Percentiles rank a stretch among this genome's conserved stretches.
These are phyloP conservation scores for Vitellaria paradoxa DNA, from an alignment of 179 eudicot genomes.

Conservation along the genomic window DNA sequence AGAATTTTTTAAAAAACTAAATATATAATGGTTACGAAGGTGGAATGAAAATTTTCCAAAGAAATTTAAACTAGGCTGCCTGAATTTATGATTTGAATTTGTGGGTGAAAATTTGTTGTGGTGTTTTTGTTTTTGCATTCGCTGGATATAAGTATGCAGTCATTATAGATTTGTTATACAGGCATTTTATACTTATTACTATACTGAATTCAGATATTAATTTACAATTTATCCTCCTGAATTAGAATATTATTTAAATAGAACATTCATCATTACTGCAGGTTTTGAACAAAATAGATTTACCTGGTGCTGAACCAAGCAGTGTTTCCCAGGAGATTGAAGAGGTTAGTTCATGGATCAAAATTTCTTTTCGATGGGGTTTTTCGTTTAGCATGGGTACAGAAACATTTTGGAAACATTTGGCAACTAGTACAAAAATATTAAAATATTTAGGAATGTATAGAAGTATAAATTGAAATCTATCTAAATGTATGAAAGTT, in stretches of 20 bases:
- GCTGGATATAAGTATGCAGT: not conserved
- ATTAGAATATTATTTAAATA: conserved; percentile 3
- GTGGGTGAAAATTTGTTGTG: not conserved
- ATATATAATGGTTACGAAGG: not conserved
- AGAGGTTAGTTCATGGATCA: conserved; percentile 63
- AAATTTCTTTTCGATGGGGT: no score
- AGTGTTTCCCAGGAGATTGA: conserved; percentile 87
- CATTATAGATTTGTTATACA: not conserved
- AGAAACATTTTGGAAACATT: no score
- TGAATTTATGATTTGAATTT: not conserved
- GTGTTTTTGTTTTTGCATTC: not conserved
- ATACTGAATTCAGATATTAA: not conserved
- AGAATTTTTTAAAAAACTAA: not conserved
- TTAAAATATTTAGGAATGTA: no score
- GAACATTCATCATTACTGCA: conserved; percentile 27
- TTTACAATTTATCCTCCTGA: not conserved
- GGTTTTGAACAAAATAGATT: conserved; percentile 96
- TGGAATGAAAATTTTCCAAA: not conserved
- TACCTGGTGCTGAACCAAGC: conserved; percentile 95
- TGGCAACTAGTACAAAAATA: no score
- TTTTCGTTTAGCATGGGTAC: no score
- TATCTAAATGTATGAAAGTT: no score
- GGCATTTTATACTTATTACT: not conserved
- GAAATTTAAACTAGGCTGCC: not conserved
- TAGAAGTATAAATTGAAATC: no score